These are phyloP conservation scores for Amylostereum areolatum DNA, from an alignment of 1,284 basidiomycete genomes.

Conservation along the genomic window DNA sequence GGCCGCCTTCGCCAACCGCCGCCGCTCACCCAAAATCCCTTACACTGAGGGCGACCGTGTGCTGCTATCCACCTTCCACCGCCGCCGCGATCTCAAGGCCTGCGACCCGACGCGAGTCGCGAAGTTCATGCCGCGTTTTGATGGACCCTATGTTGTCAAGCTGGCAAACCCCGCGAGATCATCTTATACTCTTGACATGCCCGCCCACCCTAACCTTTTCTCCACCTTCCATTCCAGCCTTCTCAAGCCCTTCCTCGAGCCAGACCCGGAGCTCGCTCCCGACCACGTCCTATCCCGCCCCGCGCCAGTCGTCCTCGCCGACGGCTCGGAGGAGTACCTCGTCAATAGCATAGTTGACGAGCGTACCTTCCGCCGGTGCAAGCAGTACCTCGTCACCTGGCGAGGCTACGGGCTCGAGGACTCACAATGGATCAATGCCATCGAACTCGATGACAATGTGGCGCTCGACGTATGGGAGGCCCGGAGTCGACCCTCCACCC, in stretches of 20 bases:
- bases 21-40: background rate
- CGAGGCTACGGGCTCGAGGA: too few relatives aligned
- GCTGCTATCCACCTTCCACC: conserved; percentile 7
- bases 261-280: conserved; percentile 10
- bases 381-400: too few relatives aligned
- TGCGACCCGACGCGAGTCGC: conserved; percentile 9
- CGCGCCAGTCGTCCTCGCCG: conserved; percentile 9
- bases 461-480: too few relatives aligned
- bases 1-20: background rate
- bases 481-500: too few relatives aligned
- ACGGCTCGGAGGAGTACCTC: conserved; percentile 10
- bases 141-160: conserved; percentile 13
- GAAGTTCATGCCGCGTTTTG: conserved; percentile 17
- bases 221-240: conserved; percentile 7
- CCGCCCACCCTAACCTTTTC: conserved; percentile 1
- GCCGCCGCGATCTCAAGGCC: conserved; percentile 11
- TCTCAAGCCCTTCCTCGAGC: background rate
- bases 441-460: too few relatives aligned
- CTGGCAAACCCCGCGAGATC: conserved; percentile 9
- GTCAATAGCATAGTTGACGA: conserved; percentile 11
- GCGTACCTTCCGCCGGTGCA: too few relatives aligned
- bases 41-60: background rate
- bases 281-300: background rate
- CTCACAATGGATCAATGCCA: too few relatives aligned
- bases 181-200: conserved; percentile 12